A percentile compares a stretch with the other conserved stretches of the same genome.
Conservation (phyloP, 1,284 basidiomycete genomes). For the Pseudozyma pruni region DNA sequence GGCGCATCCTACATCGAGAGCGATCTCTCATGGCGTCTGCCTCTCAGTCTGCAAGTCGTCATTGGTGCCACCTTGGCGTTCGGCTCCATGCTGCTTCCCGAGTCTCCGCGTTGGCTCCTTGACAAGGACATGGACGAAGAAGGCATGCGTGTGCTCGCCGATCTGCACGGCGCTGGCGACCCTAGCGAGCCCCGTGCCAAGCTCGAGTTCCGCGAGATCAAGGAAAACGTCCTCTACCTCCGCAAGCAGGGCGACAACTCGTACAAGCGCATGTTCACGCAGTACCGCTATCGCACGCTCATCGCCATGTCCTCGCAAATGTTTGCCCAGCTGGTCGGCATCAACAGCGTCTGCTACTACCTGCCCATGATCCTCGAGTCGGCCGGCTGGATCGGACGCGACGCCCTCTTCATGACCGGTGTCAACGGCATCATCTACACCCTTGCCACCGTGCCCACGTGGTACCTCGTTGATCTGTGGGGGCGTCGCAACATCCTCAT, state of each 20-base stretch:
- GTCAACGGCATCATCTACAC: conserved; percentile 78
- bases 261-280: conserved; percentile 85
- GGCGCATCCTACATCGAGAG: conserved; percentile 79
- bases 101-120: conserved; percentile 94
- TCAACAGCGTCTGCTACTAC: conserved; percentile 87
- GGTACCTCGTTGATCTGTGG: conserved; percentile 93
- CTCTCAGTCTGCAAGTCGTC: conserved; percentile 71
- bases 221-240: conserved; percentile 74
- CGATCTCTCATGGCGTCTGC: conserved; percentile 69
- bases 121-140: conserved; percentile 86
- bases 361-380: conserved; percentile 72
- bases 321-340: conserved; percentile 81
- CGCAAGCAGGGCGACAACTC: conserved; percentile 75
- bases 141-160: conserved; percentile 87
- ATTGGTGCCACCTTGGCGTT: conserved; percentile 84
- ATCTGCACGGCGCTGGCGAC: conserved; percentile 84
- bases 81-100: conserved; percentile 88
- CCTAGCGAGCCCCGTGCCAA: conserved; percentile 78
- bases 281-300: conserved; percentile 87
- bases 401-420: conserved; percentile 96
- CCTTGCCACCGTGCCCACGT: conserved; percentile 72
- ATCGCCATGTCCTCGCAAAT: conserved; percentile 98
- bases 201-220: conserved; percentile 91
- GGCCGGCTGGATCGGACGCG: conserved; percentile 96
- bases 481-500: conserved; percentile 89